Evolutionary conservation across 139 green algal species (phyloP).

Genomic region (Diplosphaera chodatii): DNA sequence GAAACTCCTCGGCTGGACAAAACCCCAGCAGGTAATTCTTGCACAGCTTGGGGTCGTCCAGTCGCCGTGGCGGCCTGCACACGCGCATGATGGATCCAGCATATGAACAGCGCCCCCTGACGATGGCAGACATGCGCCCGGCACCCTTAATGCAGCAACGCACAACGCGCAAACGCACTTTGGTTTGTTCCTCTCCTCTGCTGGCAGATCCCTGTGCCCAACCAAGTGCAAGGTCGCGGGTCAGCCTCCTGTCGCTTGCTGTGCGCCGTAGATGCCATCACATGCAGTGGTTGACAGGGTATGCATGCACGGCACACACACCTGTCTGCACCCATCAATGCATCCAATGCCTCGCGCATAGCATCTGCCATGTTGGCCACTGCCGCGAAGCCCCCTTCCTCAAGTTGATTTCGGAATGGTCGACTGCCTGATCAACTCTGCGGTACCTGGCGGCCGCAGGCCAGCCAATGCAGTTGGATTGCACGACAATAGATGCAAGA

Average conservation of each 20-base stretch:
- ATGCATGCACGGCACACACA: constrained; percentile 14
- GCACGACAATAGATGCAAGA: no score
- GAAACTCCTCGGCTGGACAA: constrained; percentile 44
- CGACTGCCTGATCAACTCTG: no score
- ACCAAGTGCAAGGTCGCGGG: no score
- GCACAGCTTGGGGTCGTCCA: constrained; percentile 23
- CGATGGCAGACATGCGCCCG: background rate
- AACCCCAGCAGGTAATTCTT: constrained; percentile 34
- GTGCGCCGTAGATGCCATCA: no score
- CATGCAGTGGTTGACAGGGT: background rate
- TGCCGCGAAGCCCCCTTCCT: no score
- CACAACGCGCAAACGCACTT: background rate
- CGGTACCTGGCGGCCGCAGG: no score
- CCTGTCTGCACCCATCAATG: constrained; percentile 38
- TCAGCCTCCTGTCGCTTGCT: no score
- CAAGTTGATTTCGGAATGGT: no score
- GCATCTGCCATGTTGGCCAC: constrained; percentile 19
- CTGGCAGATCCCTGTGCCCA: background rate
- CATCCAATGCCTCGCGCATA: constrained; percentile 32
- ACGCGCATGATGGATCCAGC: constrained; percentile 1
- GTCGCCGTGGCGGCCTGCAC: background rate
- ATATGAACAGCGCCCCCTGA: background rate
- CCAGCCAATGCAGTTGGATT: no score
- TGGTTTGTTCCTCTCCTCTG: background rate
- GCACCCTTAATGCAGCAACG: background rate